Evolutionary conservation across 805 yeast genomes (phyloP).

Genomic region (Diddensiella transvaalensis): DNA sequence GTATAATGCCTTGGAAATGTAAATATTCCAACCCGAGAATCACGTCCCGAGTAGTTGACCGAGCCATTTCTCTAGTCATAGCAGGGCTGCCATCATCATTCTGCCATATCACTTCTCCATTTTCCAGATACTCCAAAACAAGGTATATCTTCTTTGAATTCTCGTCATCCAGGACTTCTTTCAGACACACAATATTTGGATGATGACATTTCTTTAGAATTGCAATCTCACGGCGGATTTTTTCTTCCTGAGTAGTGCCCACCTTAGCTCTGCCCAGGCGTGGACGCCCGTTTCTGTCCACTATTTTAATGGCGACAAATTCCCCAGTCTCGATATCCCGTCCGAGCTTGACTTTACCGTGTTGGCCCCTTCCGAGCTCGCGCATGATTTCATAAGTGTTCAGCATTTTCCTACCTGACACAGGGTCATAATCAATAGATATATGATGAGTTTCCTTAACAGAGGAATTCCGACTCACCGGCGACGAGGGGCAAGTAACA

Average conservation of each 20-base stretch:
- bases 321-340: slow-evolving; percentile 55
- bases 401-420: slow-evolving; percentile 70
- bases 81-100: slow-evolving; percentile 55
- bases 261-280: slow-evolving; percentile 41
- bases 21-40: slow-evolving; percentile 84
- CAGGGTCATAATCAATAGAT: slow-evolving; percentile 83
- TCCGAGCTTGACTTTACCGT: slow-evolving; percentile 95
- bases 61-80: slow-evolving; percentile 60
- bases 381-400: slow-evolving; percentile 85
- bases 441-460: slow-evolving; percentile 85
- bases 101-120: slow-evolving; percentile 90
- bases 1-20: slow-evolving; percentile 87
- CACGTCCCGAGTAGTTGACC: slow-evolving; percentile 76
- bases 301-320: slow-evolving; percentile 89
- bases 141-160: slow-evolving; percentile 80
- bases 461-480: slow-evolving; percentile 10
- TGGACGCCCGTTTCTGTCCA: slow-evolving; percentile 67
- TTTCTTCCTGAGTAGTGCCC: slow-evolving; percentile 60
- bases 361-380: slow-evolving; percentile 95
- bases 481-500: slow-evolving; percentile 4
- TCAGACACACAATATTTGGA: slow-evolving; percentile 84
- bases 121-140: slow-evolving; percentile 83
- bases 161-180: slow-evolving; percentile 85
- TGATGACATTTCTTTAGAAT: slow-evolving; percentile 87
- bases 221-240: slow-evolving; percentile 81